Conservation (phyloP, 2,329 filamentous ascomycete genomes). For the Fusarium anthophilum region DNA sequence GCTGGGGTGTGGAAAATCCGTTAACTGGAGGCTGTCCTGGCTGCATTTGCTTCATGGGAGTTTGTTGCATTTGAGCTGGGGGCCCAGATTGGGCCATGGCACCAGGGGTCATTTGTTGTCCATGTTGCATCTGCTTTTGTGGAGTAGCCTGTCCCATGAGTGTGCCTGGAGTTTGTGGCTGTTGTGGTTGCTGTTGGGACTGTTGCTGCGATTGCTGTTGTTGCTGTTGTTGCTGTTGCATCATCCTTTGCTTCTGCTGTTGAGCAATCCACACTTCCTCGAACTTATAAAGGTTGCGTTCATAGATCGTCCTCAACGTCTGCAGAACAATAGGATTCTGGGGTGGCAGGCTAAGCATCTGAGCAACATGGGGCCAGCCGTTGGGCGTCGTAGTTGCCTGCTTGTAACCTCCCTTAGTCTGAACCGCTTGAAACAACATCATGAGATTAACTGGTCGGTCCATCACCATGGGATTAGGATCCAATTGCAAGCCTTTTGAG, state of each 20-base stretch:
- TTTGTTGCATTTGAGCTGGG: slow-evolving; percentile 45
- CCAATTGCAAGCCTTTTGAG: slow-evolving; percentile 75
- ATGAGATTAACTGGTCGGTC: slow-evolving; percentile 80
- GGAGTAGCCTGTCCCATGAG: slow-evolving; percentile 43
- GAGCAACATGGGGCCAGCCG: slow-evolving; percentile 78
- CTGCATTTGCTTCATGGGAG: slow-evolving; percentile 56
- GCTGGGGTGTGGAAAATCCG: slow-evolving; percentile 50
- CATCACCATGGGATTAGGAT: slow-evolving; percentile 76
- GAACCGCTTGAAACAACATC: slow-evolving; percentile 79
- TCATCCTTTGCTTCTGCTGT: slow-evolving; percentile 63
- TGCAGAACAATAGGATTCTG: slow-evolving; percentile 73
- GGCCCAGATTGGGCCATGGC: slow-evolving; percentile 49
- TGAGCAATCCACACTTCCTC: slow-evolving; percentile 73
- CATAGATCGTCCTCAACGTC: slow-evolving; percentile 78
- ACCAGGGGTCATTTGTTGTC: slow-evolving; percentile 46
- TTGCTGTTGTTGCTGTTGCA: slow-evolving; percentile 58
- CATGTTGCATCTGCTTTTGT: slow-evolving; percentile 49
- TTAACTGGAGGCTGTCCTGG: slow-evolving; percentile 51
- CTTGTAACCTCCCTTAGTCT: slow-evolving; percentile 80
- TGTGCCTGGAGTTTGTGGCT: slow-evolving; percentile 48
- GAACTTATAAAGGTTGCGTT: slow-evolving; percentile 78
- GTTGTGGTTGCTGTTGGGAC: slow-evolving; percentile 45
- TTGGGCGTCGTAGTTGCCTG: slow-evolving; percentile 74
- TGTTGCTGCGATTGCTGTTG: slow-evolving; percentile 54
- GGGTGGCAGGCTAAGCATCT: slow-evolving; percentile 68